Percentiles rank a stretch among this genome's conserved stretches.
Conservation (phyloP, 208 protist genomes). For the Strigomonas culicis region DNA sequence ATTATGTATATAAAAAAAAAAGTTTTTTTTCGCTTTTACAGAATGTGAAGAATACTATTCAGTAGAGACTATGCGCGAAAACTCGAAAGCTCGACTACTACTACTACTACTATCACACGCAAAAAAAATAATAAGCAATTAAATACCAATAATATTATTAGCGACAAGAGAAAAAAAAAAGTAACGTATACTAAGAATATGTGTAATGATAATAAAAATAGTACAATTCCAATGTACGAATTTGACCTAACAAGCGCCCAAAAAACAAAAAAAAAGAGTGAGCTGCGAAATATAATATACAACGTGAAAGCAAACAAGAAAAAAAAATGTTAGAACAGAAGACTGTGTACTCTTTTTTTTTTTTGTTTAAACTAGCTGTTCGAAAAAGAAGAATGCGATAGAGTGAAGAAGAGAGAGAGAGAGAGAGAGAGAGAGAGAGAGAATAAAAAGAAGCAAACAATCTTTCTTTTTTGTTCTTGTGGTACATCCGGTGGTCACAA, state of each 20-base stretch:
- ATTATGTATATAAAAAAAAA: not conserved
- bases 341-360: not conserved
- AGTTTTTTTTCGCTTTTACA: not conserved
- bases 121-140: conserved; percentile 1
- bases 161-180: not conserved
- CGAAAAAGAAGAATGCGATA: not conserved
- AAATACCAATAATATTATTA: no score
- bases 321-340: no score
- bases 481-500: not conserved
- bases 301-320: no score
- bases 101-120: no score
- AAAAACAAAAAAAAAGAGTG: conserved; percentile 14
- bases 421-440: conserved; percentile 18
- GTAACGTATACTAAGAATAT: not conserved
- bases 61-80: not conserved
- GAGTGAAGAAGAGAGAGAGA: conserved; percentile 10
- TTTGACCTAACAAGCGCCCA: not conserved
- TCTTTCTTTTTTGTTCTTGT: conserved; percentile 10
- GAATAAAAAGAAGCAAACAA: not conserved
- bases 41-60: not conserved
- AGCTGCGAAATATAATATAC: no score
- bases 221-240: conserved; percentile 5
- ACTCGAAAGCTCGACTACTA: no score
- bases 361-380: not conserved
- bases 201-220: conserved; percentile 4